Percentiles rank a stretch among this genome's conserved stretches.
Evolutionary conservation across 352 stramenopile species (phyloP).

Genomic region (Phytophthora capsici): DNA sequence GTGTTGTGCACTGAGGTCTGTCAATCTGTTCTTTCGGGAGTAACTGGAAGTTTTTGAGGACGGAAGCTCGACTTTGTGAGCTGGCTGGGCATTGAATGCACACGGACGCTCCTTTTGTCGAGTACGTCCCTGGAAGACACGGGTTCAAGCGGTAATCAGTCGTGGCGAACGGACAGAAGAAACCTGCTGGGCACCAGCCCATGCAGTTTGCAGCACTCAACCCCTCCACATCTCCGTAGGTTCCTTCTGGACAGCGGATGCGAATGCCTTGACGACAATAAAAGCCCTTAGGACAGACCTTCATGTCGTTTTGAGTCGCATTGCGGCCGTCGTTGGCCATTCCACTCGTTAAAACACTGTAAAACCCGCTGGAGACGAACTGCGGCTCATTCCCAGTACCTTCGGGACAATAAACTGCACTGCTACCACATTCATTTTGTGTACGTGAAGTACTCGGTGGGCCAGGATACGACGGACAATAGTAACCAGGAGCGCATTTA

Average conservation of each 20-base stretch:
- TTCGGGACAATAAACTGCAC: conserved; percentile 62
- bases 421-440: conserved; percentile 56
- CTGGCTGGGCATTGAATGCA: conserved; percentile 57
- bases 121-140: conserved; percentile 55
- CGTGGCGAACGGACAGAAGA: conserved; percentile 68
- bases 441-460: conserved; percentile 47
- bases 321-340: conserved; percentile 46
- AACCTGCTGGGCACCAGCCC: conserved; percentile 75
- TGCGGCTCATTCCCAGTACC: conserved; percentile 58
- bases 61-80: conserved; percentile 19
- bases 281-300: conserved; percentile 61
- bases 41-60: conserved; percentile 34
- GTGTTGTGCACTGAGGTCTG: conserved; percentile 38
- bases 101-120: conserved; percentile 39
- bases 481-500: conserved; percentile 65
- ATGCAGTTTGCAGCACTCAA: conserved; percentile 57
- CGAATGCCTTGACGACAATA: conserved; percentile 79
- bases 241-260: conserved; percentile 72
- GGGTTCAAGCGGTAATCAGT: conserved; percentile 48
- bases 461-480: conserved; percentile 70
- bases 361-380: conserved; percentile 57
- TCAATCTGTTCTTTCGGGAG: conserved; percentile 17
- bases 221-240: conserved; percentile 57
- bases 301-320: conserved; percentile 57
- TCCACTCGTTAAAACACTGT: conserved; percentile 52